Conservation (phyloP, 352 stramenopile genomes). For the Phytophthora agathidicida region DNA sequence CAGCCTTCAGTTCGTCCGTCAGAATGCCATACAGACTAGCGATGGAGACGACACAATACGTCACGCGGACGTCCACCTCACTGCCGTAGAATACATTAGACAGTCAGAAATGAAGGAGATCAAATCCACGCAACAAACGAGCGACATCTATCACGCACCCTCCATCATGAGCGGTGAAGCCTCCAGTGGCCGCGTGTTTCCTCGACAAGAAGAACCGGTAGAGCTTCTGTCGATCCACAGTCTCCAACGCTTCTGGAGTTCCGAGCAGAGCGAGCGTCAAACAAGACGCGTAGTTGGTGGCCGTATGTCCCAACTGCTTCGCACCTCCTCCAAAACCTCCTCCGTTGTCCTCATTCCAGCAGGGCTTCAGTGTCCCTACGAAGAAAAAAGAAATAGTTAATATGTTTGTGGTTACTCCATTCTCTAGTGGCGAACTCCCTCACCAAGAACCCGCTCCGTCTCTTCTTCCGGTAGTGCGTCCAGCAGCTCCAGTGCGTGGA, state of each 20-base stretch:
- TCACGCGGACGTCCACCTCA: conserved; percentile 96
- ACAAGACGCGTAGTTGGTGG: conserved; percentile 96
- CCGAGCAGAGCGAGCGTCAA: conserved; percentile 94
- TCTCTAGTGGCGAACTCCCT: neutral
- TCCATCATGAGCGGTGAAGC: conserved; percentile 97
- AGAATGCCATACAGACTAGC: conserved; percentile 93
- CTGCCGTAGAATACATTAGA: conserved; percentile 37
- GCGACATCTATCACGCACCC: conserved; percentile 72
- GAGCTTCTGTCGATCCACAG: conserved; percentile 79
- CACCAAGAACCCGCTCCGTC: conserved; percentile 50
- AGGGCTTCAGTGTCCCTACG: conserved; percentile 57
- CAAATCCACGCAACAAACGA: neutral
- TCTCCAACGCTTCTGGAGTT: conserved; percentile 75
- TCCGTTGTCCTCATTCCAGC: conserved; percentile 54
- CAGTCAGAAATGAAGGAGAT: neutral
- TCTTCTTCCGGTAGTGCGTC: conserved; percentile 65
- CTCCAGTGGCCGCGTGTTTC: conserved; percentile 84
- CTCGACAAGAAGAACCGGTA: conserved; percentile 91
- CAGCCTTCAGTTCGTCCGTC: conserved; percentile 81
- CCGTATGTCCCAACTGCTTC: conserved; percentile 84
- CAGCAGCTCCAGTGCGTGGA: conserved; percentile 95
- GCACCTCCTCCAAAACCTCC: conserved; percentile 97
- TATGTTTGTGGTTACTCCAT: no score
- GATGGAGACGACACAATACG: conserved; percentile 98
- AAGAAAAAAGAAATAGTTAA: neutral